These are phyloP conservation scores for Boletellus deceptivus DNA, from an alignment of 1,284 basidiomycete genomes.

Conservation along the genomic window DNA sequence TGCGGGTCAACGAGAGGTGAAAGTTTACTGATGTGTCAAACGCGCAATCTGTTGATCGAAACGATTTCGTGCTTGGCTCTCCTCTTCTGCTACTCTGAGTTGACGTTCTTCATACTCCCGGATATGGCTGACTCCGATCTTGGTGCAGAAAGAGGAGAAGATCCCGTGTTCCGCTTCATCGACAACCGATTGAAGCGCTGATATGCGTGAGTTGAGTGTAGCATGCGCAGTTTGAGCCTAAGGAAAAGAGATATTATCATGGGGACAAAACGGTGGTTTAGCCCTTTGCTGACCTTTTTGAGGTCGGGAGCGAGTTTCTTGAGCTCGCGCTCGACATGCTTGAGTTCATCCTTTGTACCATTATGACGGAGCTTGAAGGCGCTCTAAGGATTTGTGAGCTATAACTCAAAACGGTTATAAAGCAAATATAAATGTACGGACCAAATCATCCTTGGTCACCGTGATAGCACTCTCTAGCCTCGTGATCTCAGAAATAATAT, in stretches of 20 bases:
- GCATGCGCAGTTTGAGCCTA: slow-evolving; percentile 57
- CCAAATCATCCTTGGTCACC: slow-evolving; percentile 82
- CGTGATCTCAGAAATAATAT: slow-evolving; percentile 71
- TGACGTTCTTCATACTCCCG: slow-evolving; percentile 95
- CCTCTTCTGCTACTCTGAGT: slow-evolving; percentile 82
- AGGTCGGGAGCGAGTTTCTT: slow-evolving; percentile 66
- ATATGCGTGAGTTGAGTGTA: slow-evolving; percentile 54
- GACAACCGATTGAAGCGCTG: slow-evolving; percentile 57
- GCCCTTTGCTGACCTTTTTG: slow-evolving; percentile 49
- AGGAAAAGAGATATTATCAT: neutral
- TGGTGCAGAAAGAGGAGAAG: slow-evolving; percentile 78
- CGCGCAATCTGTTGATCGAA: slow-evolving; percentile 89
- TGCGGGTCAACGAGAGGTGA: neutral
- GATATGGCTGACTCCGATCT: slow-evolving; percentile 82
- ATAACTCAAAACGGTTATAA: neutral
- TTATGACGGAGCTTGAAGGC: slow-evolving; percentile 65
- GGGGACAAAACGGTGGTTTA: neutral
- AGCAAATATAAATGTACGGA: slow-evolving; percentile 35
- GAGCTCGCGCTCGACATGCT: slow-evolving; percentile 70
- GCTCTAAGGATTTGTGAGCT: slow-evolving; percentile 37
- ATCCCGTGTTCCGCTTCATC: slow-evolving; percentile 80
- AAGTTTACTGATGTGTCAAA: slow-evolving; percentile 80
- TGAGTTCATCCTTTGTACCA: slow-evolving; percentile 77
- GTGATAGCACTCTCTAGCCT: slow-evolving; percentile 75
- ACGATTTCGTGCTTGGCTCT: slow-evolving; percentile 80